A percentile compares a stretch with the other conserved stretches of the same genome.
phyloP scores from a whole-genome alignment of 1,284 basidiomycete genomes.

The Fomitopsis pinicola region DNA sequence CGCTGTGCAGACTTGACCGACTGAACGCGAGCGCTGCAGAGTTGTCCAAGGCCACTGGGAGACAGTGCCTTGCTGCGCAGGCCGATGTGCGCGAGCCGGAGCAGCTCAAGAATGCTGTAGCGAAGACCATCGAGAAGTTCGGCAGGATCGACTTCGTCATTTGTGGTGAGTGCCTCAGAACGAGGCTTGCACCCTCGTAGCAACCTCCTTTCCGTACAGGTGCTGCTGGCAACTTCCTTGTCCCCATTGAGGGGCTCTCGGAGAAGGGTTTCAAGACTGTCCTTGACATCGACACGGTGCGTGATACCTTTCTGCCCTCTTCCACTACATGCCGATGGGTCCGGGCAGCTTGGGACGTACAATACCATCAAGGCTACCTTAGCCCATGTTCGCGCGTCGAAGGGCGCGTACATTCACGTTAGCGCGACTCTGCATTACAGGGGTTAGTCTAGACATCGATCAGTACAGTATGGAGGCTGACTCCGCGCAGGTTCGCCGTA shows the following conservation, averaged over 20 bases:
- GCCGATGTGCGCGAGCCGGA: constrained; percentile 84
- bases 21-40: constrained; percentile 69
- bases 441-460: constrained; percentile 39
- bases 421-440: constrained; percentile 89
- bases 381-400: constrained; percentile 61
- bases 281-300: constrained; percentile 88
- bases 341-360: constrained; percentile 77
- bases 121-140: constrained; percentile 70
- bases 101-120: constrained; percentile 73
- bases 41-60: constrained; percentile 68
- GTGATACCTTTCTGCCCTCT: constrained; percentile 18
- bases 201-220: constrained; percentile 38
- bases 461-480: background rate
- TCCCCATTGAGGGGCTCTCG: constrained; percentile 76
- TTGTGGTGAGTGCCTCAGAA: constrained; percentile 54
- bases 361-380: constrained; percentile 94
- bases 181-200: background rate
- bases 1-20: constrained; percentile 60
- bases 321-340: background rate
- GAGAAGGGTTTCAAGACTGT: constrained; percentile 92
- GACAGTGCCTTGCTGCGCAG: constrained; percentile 67
- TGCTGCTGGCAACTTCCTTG: constrained; percentile 88
- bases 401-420: constrained; percentile 89
- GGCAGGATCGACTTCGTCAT: constrained; percentile 95
- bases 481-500: constrained; percentile 65